Base-by-base conservation (phyloP, 768 basidiomycete species). In the Nidula microcarpa region DNA sequence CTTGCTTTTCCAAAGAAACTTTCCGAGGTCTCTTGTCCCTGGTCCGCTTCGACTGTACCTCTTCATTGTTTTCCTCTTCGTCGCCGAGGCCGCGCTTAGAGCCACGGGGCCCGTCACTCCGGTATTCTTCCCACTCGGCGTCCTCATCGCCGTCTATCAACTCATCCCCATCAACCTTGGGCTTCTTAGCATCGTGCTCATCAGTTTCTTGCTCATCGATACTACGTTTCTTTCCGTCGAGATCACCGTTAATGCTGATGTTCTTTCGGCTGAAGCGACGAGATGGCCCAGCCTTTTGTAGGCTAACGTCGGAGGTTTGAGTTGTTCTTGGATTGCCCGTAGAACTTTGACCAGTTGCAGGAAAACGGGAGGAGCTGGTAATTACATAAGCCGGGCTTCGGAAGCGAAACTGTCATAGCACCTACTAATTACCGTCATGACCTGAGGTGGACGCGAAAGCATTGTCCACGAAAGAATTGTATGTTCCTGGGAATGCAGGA, bases 11-110 rank as follows among this genome's bases (percentile, higher is more conserved):
- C 44, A 69, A 57, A 14, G 79, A 80, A 48, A 80, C 72, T 64
- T 85, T 80, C n/a, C 79, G 74, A 17, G 78, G 75, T 33, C 81
- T 74, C 64, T 83, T 84, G 53, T 81, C 84, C 43, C 75, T 73
- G 8, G 68, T 65, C 23, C 66, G 72, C 33, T 70, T 65, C 33
- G 65, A 65, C 10, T 57, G 60, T 8, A 66, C 57, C 37, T 65
- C 56, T 41, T 76, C 75, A n/a, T 72, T 66, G 18, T 68, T 67
- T 14, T 78, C 79, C 17, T 81, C 79, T 33, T 76, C 74, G 23
- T 71, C 70, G 32, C 71, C 76, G 36, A 79, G 65, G 43, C 68
- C 72, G 49, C 84, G 77, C 63, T 83, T 84, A 43, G 76, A 73
- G 8, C 76, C 78, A 52, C 81, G 78, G 53, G 66, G 63, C 13